These are phyloP conservation scores for Strobilomyces confusus DNA, from an alignment of 768 basidiomycete species.

Conservation along the genomic window DNA sequence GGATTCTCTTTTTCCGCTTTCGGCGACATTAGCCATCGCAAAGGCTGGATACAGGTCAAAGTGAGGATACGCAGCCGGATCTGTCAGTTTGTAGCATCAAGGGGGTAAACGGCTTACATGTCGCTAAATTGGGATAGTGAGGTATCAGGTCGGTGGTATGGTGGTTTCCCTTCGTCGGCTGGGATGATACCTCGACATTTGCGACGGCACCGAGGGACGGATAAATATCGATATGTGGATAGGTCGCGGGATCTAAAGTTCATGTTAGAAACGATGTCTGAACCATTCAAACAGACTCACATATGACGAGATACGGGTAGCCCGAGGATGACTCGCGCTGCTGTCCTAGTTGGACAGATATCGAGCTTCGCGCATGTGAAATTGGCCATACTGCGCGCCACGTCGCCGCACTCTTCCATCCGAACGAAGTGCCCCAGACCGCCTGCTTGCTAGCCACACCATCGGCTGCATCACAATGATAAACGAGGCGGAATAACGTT, in stretches of 20 bases:
- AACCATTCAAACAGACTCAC: slow-evolving; percentile 15
- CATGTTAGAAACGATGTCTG: slow-evolving; percentile 16
- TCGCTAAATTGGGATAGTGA: slow-evolving; percentile 34
- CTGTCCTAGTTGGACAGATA: not conserved
- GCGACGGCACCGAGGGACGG: slow-evolving; percentile 13
- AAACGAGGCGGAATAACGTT: slow-evolving; percentile 32
- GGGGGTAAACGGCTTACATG: slow-evolving; percentile 28
- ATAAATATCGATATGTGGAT: slow-evolving; percentile 42
- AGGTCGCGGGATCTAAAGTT: slow-evolving; percentile 35
- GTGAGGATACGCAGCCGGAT: slow-evolving; percentile 22
- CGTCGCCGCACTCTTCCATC: slow-evolving; percentile 13
- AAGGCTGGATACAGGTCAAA: slow-evolving; percentile 18
- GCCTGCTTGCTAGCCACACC: slow-evolving; percentile 40
- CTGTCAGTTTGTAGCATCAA: slow-evolving; percentile 12
- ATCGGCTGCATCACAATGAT: slow-evolving; percentile 37
- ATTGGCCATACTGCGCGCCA: slow-evolving; percentile 21
- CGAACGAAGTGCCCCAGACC: slow-evolving; percentile 31
- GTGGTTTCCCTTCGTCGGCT: not conserved
- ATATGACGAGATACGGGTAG: slow-evolving; percentile 28
- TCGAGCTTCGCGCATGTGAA: not conserved
- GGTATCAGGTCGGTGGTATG: slow-evolving; percentile 6
- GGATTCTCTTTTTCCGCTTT: not conserved
- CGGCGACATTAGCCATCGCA: not conserved
- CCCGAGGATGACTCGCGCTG: slow-evolving; percentile 6
- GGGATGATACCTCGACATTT: not conserved